Evolutionary conservation across 148 eudicot genomes (phyloP).

Genomic region (Silene uniflora): DNA sequence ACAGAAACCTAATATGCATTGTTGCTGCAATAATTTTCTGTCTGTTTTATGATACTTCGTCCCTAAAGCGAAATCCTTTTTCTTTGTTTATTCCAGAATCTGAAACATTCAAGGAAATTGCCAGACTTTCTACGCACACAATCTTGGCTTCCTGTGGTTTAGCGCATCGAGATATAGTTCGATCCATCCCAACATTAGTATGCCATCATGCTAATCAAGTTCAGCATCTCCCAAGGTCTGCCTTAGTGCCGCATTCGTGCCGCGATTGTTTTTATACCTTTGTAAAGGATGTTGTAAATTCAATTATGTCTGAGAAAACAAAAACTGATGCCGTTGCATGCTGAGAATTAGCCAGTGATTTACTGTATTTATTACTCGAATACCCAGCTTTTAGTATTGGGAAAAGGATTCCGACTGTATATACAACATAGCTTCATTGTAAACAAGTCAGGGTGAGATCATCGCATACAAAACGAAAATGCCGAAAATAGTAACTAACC

Average conservation of each 20-base stretch:
- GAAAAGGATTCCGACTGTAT: too few species aligned
- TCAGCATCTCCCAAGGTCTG: conserved; percentile 36
- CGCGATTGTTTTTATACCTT: conserved; percentile 65
- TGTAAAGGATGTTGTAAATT: conserved; percentile 63
- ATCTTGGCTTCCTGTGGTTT: conserved; percentile 77
- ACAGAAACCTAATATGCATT: too few species aligned
- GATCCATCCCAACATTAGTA: conserved; percentile 30
- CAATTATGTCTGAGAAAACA: conserved; percentile 44
- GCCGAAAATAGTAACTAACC: too few species aligned
- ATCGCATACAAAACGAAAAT: too few species aligned
- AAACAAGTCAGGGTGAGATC: too few species aligned
- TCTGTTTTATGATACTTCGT: background rate
- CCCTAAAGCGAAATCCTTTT: background rate
- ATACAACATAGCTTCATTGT: too few species aligned
- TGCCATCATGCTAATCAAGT: conserved; percentile 44
- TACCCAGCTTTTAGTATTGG: too few species aligned
- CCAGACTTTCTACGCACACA: conserved; percentile 73
- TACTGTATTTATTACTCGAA: too few species aligned
- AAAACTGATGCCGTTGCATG: conserved; percentile 5
- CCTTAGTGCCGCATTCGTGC: conserved; percentile 60
- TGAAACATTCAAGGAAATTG: conserved; percentile 70
- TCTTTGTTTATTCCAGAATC: conserved; percentile 39
- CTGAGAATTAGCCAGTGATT: background rate
- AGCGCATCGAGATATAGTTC: conserved; percentile 46
- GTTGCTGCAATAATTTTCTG: background rate